Evolutionary conservation across 345 rosid species (phyloP).

Genomic region (Eucalyptus dawsonii): DNA sequence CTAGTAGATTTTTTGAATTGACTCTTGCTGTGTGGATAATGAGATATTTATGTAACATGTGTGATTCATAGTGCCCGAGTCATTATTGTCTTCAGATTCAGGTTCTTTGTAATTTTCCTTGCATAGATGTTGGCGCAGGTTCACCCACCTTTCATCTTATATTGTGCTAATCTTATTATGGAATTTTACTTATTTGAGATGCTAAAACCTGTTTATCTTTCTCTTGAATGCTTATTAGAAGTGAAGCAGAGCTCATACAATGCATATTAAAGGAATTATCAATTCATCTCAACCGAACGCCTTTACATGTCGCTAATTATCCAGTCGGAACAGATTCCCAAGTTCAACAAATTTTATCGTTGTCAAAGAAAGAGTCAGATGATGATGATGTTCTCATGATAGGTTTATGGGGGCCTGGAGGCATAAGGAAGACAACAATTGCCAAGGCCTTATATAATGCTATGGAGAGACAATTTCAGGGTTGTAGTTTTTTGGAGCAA

Average conservation of each 20-base stretch:
- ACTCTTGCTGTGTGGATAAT: not conserved
- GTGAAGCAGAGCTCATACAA: not conserved
- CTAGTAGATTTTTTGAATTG: not conserved
- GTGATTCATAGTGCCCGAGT: not conserved
- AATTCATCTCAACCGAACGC: rapidly evolving
- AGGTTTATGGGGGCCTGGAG: not conserved
- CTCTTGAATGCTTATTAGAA: not conserved
- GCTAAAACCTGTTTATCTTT: rapidly evolving
- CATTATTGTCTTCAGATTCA: not conserved
- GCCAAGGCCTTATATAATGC: not conserved
- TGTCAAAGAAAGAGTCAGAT: rapidly evolving
- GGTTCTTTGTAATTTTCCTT: not conserved
- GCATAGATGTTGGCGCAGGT: not conserved
- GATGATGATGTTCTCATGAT: not conserved
- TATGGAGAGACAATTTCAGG: not conserved
- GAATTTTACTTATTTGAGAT: not conserved
- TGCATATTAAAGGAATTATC: not conserved
- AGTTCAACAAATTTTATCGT: rapidly evolving
- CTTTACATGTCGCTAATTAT: not conserved
- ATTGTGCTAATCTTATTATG: not conserved
- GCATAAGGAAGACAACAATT: not conserved
- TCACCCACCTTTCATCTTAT: not conserved
- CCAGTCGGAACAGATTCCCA: not conserved
- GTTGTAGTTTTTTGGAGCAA: not conserved
- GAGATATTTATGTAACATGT: not conserved